These are phyloP conservation scores for Fraxinus pennsylvanica DNA, from an alignment of 257 asterid genomes.

Conservation along the genomic window DNA sequence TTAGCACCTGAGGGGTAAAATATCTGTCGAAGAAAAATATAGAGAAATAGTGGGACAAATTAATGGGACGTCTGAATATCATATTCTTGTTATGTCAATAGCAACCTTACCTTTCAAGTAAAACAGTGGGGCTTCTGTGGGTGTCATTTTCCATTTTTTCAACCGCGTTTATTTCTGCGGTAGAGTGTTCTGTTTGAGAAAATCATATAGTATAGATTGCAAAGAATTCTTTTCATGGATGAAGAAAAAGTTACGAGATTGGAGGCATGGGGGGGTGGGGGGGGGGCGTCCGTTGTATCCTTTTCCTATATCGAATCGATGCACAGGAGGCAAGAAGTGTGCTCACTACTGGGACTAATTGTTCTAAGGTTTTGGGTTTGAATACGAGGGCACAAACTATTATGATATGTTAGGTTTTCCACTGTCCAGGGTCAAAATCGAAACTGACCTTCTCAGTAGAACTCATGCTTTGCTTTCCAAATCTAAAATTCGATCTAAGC, in stretches of 20 bases:
- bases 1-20: too few species aligned
- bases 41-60: background rate
- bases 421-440: background rate
- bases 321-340: background rate
- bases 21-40: background rate
- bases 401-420: background rate
- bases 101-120: background rate
- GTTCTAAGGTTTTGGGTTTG: background rate
- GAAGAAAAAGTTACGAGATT: background rate
- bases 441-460: background rate
- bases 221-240: background rate
- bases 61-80: background rate
- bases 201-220: background rate
- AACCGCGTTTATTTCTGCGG: background rate
- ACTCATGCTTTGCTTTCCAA: background rate
- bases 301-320: background rate
- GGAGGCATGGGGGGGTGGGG: background rate
- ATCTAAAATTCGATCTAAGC: background rate
- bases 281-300: background rate
- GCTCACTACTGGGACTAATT: too few species aligned
- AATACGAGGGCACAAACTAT: background rate
- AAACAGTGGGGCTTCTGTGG: background rate
- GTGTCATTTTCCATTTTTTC: background rate
- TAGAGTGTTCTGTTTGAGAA: background rate
- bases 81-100: background rate